Percentiles rank a stretch among this genome's conserved stretches.
Conservation (phyloP, 139 green algal species). For the Haematococcus sp. region DNA sequence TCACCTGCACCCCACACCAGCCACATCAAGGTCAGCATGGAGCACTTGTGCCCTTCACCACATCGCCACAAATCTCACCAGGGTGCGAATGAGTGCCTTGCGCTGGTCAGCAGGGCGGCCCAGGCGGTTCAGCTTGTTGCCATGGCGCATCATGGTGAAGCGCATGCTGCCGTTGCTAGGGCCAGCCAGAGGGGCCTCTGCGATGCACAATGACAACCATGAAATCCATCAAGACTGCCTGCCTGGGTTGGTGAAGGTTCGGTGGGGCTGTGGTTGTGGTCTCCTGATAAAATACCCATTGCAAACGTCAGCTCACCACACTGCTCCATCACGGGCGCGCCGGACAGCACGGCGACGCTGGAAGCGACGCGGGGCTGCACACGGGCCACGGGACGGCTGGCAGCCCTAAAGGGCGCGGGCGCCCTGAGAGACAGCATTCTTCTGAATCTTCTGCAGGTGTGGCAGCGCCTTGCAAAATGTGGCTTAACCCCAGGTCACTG, state of each 20-base stretch:
- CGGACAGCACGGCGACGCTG: conserved; percentile 2
- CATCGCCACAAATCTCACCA: conserved; percentile 46
- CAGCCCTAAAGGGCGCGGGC: conserved; percentile 2
- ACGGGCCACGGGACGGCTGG: not conserved
- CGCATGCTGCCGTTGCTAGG: conserved; percentile 40
- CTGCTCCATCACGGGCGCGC: not conserved
- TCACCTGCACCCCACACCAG: conserved; percentile 36
- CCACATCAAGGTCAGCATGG: too few relatives aligned
- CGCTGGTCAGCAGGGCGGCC: conserved; percentile 93
- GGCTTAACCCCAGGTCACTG: too few relatives aligned
- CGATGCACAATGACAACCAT: not conserved
- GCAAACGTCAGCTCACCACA: not conserved
- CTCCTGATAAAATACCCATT: too few relatives aligned
- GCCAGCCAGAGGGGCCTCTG: conserved; percentile 35
- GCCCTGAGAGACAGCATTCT: conserved; percentile 1
- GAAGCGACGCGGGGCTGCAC: not conserved
- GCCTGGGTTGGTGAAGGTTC: not conserved
- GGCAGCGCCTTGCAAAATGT: too few relatives aligned
- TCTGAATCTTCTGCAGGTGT: too few relatives aligned
- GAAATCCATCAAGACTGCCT: not conserved
- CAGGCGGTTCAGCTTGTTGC: conserved; percentile 76
- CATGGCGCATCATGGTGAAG: conserved; percentile 89
- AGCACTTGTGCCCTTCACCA: not conserved
- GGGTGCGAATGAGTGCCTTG: conserved; percentile 88
- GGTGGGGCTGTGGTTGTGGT: not conserved